Conservation (phyloP, 108 stramenopile species). For the Discostella stelligeroides region DNA sequence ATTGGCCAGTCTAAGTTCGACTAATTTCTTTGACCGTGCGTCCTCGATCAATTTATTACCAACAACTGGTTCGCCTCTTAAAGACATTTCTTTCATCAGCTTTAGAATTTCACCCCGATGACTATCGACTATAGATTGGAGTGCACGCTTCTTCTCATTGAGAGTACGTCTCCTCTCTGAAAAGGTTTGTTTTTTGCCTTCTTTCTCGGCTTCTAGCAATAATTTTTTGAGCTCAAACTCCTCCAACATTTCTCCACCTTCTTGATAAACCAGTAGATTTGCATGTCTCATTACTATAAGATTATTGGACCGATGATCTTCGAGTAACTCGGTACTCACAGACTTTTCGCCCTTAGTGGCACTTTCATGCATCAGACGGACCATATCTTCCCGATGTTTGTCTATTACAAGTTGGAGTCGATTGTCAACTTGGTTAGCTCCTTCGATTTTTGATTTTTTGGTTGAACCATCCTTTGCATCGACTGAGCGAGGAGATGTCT, state of each 20-base stretch:
- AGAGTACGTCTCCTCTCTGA: conserved; percentile 1
- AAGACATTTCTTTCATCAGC: conserved; percentile 19
- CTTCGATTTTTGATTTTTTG: too few relatives aligned
- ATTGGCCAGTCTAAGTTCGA: conserved; percentile 1
- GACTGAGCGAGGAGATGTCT: too few relatives aligned
- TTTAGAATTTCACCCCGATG: conserved; percentile 15
- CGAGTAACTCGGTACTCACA: conserved; percentile 7
- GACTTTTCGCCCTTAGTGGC: conserved; percentile 22
- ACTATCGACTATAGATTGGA: background rate
- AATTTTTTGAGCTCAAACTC: background rate
- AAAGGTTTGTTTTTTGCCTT: background rate
- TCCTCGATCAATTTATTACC: background rate
- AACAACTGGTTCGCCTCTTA: conserved; percentile 19
- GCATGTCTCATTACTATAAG: conserved; percentile 6
- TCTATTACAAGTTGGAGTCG: background rate
- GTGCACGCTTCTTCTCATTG: background rate
- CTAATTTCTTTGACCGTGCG: background rate
- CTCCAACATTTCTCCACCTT: background rate
- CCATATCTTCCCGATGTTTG: conserved; percentile 11
- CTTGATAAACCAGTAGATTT: background rate
- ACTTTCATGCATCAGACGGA: conserved; percentile 18
- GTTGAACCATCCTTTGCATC: too few relatives aligned
- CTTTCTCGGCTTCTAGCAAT: too few relatives aligned
- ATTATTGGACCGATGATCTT: conserved; percentile 1
- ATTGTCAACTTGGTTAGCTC: background rate